Evolutionary conservation across 2,329 filamentous ascomycete genomes (phyloP).

Genomic region (Cordyceps cateniannulata): DNA sequence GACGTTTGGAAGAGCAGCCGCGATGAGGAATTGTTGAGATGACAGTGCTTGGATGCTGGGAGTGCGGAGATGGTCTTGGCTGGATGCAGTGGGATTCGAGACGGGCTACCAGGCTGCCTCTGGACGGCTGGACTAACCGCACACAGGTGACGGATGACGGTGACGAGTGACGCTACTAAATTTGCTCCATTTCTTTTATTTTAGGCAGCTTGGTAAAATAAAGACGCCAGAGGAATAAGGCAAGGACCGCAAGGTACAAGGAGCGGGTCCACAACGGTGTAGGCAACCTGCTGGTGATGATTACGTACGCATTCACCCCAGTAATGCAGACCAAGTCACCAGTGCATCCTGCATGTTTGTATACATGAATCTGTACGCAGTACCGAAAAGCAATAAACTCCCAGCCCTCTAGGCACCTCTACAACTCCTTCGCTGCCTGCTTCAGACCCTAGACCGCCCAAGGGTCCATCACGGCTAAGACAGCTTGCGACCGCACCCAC

Average conservation of each 20-base stretch:
- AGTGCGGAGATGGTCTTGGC: constrained; percentile 1
- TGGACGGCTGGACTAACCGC: not conserved
- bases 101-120: not conserved
- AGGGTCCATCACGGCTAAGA: too few species aligned
- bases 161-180: constrained; percentile 1
- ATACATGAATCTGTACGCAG: too few species aligned
- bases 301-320: not conserved
- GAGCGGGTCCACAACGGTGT: constrained; percentile 1
- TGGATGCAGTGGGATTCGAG: not conserved
- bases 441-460: too few species aligned
- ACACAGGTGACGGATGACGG: not conserved
- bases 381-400: too few species aligned
- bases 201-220: not conserved
- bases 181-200: not conserved
- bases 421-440: not conserved
- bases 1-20: constrained; percentile 2
- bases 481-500: not conserved
- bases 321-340: too few species aligned
- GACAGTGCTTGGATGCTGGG: not conserved
- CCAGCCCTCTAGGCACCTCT: not conserved
- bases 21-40: constrained; percentile 16
- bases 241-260: not conserved
- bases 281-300: not conserved
- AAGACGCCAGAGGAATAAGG: not conserved
- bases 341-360: too few species aligned